Percentiles rank a stretch among this genome's conserved stretches.
These are phyloP conservation scores for Colletotrichum tamarilloi DNA, from an alignment of 2,329 filamentous ascomycete species.

Conservation along the genomic window DNA sequence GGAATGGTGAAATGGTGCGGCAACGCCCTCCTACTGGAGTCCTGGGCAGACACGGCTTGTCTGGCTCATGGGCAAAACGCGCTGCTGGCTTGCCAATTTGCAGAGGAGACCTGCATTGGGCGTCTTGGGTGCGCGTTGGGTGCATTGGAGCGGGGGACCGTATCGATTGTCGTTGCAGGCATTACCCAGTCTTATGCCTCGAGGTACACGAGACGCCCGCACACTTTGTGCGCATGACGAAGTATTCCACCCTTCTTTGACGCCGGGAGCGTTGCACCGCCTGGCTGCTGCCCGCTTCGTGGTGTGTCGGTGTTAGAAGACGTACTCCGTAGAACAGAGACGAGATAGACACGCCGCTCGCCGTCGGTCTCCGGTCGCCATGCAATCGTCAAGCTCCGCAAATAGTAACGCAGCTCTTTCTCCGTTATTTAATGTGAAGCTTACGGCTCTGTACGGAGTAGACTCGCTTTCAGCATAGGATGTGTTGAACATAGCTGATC, in stretches of 20 bases:
- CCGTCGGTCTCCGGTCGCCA: neutral
- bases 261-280: conserved; percentile 28
- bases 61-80: conserved; percentile 18
- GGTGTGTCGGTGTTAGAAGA: neutral
- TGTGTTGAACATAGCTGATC: neutral
- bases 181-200: conserved; percentile 23
- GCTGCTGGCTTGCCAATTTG: conserved; percentile 21
- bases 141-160: conserved; percentile 16
- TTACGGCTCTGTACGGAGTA: too few species aligned
- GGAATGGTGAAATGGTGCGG: conserved; percentile 34
- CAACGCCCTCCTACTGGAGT: conserved; percentile 19
- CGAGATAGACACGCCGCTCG: neutral
- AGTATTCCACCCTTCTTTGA: conserved; percentile 27
- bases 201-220: conserved; percentile 23
- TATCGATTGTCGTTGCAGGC: conserved; percentile 25
- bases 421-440: too few species aligned
- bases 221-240: conserved; percentile 25
- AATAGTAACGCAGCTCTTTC: too few species aligned
- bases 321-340: neutral
- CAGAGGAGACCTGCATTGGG: conserved; percentile 28
- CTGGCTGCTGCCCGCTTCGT: neutral
- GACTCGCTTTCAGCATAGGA: too few species aligned
- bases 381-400: neutral
- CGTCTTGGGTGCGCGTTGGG: conserved; percentile 18
- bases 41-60: conserved; percentile 4